These are phyloP conservation scores for Zymoseptoria passerinii DNA, from an alignment of 2,329 filamentous ascomycete species.

Conservation along the genomic window DNA sequence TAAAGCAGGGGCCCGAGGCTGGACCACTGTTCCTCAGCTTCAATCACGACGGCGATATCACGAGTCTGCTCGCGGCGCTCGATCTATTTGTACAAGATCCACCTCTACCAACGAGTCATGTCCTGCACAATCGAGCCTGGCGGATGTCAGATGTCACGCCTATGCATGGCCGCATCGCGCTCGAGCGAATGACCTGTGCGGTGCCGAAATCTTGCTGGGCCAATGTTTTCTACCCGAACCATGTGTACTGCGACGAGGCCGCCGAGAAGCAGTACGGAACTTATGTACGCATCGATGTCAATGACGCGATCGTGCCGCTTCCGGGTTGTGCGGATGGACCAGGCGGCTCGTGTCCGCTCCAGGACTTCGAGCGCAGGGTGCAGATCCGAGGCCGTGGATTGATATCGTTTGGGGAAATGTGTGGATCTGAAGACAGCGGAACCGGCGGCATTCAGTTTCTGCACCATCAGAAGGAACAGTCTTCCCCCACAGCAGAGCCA, in stretches of 20 bases:
- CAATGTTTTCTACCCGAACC: constrained; percentile 25
- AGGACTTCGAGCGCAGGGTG: constrained; percentile 37
- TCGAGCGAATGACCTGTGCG: constrained; percentile 45
- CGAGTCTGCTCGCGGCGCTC: constrained; percentile 46
- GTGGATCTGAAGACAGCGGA: constrained; percentile 17
- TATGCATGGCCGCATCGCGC: constrained; percentile 50
- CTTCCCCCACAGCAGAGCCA: no score
- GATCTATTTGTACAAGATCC: constrained; percentile 40
- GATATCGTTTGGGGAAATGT: constrained; percentile 42
- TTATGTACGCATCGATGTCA: constrained; percentile 49
- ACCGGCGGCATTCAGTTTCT: constrained; percentile 42
- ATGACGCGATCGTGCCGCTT: constrained; percentile 47
- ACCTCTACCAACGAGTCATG: constrained; percentile 41
- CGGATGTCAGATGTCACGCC: constrained; percentile 45
- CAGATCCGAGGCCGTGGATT: constrained; percentile 34
- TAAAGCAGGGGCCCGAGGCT: constrained; percentile 35
- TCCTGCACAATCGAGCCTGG: constrained; percentile 42
- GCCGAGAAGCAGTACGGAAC: constrained; percentile 16
- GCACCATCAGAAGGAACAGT: constrained; percentile 30
- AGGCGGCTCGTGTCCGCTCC: constrained; percentile 41
- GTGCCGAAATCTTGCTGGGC: constrained; percentile 22
- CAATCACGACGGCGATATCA: constrained; percentile 52
- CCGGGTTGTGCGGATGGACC: constrained; percentile 42
- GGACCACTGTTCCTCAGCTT: constrained; percentile 51
- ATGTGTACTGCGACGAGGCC: constrained; percentile 21